Conservation (phyloP, 805 yeast genomes). For the Yarrowia porcina region DNA sequence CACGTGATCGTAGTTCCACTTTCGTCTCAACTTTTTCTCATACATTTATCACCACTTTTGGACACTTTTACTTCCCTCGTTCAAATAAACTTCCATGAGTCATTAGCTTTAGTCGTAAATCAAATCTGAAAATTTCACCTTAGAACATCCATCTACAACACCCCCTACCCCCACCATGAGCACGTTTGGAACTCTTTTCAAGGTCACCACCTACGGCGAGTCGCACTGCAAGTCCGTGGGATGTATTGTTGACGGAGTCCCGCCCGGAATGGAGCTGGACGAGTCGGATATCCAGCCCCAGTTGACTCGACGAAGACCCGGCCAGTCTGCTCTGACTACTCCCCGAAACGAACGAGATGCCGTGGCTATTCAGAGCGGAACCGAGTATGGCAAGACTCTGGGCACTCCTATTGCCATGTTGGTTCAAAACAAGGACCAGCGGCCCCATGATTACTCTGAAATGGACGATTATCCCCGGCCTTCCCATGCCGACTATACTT, state of each 20-base stretch:
- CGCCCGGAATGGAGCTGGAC: constrained; percentile 84
- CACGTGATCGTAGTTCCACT: too few species aligned
- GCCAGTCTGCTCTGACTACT: constrained; percentile 86
- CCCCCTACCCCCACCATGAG: constrained; percentile 48
- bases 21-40: too few species aligned
- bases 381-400: constrained; percentile 82
- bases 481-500: constrained; percentile 96
- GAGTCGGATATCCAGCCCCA: constrained; percentile 94
- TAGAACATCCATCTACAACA: too few species aligned
- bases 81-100: constrained; percentile 11
- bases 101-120: background rate
- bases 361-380: constrained; percentile 91
- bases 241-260: constrained; percentile 97
- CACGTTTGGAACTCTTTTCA: constrained; percentile 60
- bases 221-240: constrained; percentile 98
- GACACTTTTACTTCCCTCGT: too few species aligned
- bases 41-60: background rate
- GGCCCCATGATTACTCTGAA: constrained; percentile 94
- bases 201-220: constrained; percentile 95
- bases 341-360: constrained; percentile 94
- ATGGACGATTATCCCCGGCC: constrained; percentile 97
- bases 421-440: constrained; percentile 89
- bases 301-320: constrained; percentile 94
- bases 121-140: background rate
- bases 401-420: constrained; percentile 97